phyloP scores from a whole-genome alignment of 306 rosid species.

The Pyrus betulifolia region DNA sequence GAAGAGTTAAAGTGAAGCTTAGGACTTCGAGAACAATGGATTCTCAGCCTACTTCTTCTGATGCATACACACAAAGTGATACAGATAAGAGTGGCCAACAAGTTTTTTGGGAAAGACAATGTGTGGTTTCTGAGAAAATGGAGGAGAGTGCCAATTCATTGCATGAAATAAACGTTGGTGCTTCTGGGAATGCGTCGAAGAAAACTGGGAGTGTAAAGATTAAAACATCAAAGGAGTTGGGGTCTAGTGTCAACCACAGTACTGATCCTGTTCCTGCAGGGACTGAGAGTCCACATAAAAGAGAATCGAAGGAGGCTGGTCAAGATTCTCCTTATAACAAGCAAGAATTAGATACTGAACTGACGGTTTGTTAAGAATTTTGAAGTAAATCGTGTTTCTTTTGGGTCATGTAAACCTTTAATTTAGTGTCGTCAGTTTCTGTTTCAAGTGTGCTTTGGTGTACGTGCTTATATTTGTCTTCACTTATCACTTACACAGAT shows the following conservation, averaged over 20 bases:
- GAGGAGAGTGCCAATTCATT: slow-evolving; percentile 82
- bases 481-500: slow-evolving; percentile 33
- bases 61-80: slow-evolving; percentile 71
- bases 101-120: slow-evolving; percentile 50
- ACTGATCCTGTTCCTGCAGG: slow-evolving; percentile 18
- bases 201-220: slow-evolving; percentile 67
- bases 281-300: slow-evolving; percentile 24
- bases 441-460: not conserved
- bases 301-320: slow-evolving; percentile 34
- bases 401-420: not conserved
- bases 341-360: slow-evolving; percentile 66
- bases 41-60: slow-evolving; percentile 61
- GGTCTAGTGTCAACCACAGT: slow-evolving; percentile 37
- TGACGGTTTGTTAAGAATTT: slow-evolving; percentile 41
- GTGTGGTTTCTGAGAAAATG: slow-evolving; percentile 37
- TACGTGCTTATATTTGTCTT: not conserved
- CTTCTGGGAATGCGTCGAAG: slow-evolving; percentile 33
- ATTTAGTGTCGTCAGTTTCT: slow-evolving; percentile 1
- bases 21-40: slow-evolving; percentile 54
- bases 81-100: slow-evolving; percentile 82
- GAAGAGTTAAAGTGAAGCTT: slow-evolving; percentile 87
- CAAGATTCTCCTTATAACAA: slow-evolving; percentile 41
- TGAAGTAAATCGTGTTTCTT: not conserved
- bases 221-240: slow-evolving; percentile 62
- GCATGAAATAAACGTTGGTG: slow-evolving; percentile 20